phyloP scores from a whole-genome alignment of 768 basidiomycete species.

The Gautieria morchelliformis region DNA sequence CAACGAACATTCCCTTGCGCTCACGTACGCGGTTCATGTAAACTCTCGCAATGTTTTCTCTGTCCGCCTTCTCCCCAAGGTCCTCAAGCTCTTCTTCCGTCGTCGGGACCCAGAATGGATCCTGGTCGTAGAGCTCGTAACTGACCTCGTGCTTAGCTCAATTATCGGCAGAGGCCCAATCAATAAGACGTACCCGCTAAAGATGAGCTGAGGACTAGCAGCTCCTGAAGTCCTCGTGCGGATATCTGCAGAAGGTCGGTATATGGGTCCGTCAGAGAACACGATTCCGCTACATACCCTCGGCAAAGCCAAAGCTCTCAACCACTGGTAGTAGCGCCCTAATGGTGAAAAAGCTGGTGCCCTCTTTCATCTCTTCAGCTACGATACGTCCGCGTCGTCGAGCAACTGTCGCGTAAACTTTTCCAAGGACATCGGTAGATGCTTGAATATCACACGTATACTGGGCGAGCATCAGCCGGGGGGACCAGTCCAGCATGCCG shows the following conservation, averaged over 20 bases:
- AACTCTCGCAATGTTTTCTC: slow-evolving; percentile 83
- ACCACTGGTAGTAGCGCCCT: slow-evolving; percentile 88
- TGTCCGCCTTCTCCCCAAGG: slow-evolving; percentile 91
- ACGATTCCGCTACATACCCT: slow-evolving; percentile 47
- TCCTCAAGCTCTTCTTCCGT: slow-evolving; percentile 97
- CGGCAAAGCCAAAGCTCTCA: slow-evolving; percentile 96
- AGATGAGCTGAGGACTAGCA: slow-evolving; percentile 94
- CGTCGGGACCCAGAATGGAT: slow-evolving; percentile 97
- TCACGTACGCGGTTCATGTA: slow-evolving; percentile 90
- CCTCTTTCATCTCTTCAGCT: slow-evolving; percentile 98
- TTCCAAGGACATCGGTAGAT: slow-evolving; percentile 93
- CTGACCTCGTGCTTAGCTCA: slow-evolving; percentile 25
- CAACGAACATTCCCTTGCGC: slow-evolving; percentile 92
- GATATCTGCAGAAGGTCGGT: slow-evolving; percentile 52
- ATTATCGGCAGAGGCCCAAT: not conserved
- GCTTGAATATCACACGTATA: slow-evolving; percentile 98
- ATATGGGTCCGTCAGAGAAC: not conserved
- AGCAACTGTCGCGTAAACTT: slow-evolving; percentile 93
- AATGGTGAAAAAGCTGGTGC: slow-evolving; percentile 89
- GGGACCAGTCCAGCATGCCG: slow-evolving; percentile 94
- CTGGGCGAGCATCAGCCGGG: slow-evolving; percentile 94
- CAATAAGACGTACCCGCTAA: slow-evolving; percentile 62
- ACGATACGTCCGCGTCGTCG: slow-evolving; percentile 86
- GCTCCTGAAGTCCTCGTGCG: slow-evolving; percentile 94
- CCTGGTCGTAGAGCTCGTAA: slow-evolving; percentile 87